Evolutionary conservation across 2,329 filamentous ascomycete species (phyloP).

Genomic region (Hysterium pulicare): DNA sequence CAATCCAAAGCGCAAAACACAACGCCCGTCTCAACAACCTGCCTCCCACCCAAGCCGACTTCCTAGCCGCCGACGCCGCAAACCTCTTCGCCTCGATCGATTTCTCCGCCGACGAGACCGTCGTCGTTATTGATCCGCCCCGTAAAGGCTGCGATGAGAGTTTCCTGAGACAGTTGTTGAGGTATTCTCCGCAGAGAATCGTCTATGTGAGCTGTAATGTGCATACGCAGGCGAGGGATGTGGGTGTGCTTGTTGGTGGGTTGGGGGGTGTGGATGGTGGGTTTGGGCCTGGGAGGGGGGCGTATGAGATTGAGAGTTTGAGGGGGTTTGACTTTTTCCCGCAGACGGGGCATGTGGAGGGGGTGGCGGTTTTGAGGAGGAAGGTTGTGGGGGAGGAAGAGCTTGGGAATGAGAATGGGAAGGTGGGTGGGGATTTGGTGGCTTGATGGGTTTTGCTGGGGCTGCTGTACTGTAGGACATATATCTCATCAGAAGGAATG

Average conservation of each 20-base stretch:
- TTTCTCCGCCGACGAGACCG: slow-evolving; percentile 76
- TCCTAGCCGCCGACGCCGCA: slow-evolving; percentile 84
- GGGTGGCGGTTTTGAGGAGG: slow-evolving; percentile 56
- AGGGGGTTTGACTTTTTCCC: slow-evolving; percentile 97
- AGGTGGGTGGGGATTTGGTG: no score
- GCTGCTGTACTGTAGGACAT: no score
- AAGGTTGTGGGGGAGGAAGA: slow-evolving; percentile 18
- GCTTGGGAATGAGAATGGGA: no score
- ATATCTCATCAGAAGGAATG: no score
- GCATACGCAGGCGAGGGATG: slow-evolving; percentile 91
- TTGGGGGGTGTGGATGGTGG: slow-evolving; percentile 42
- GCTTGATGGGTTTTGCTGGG: no score
- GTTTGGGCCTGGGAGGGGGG: slow-evolving; percentile 35
- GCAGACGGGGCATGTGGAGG: slow-evolving; percentile 69
- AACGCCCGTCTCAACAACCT: slow-evolving; percentile 80
- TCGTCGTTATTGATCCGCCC: slow-evolving; percentile 95
- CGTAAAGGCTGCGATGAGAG: slow-evolving; percentile 87
- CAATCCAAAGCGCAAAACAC: slow-evolving; percentile 71
- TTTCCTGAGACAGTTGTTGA: slow-evolving; percentile 77
- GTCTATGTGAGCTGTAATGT: slow-evolving; percentile 98
- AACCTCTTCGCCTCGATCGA: slow-evolving; percentile 74
- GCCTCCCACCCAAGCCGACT: slow-evolving; percentile 64
- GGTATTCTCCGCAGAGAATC: slow-evolving; percentile 73
- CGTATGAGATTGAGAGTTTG: slow-evolving; percentile 85
- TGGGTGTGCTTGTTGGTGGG: slow-evolving; percentile 81